Percentiles rank a stretch among this genome's conserved stretches.
These are phyloP conservation scores for Phytophthora sansomeana DNA, from an alignment of 352 stramenopile species.

Conservation along the genomic window DNA sequence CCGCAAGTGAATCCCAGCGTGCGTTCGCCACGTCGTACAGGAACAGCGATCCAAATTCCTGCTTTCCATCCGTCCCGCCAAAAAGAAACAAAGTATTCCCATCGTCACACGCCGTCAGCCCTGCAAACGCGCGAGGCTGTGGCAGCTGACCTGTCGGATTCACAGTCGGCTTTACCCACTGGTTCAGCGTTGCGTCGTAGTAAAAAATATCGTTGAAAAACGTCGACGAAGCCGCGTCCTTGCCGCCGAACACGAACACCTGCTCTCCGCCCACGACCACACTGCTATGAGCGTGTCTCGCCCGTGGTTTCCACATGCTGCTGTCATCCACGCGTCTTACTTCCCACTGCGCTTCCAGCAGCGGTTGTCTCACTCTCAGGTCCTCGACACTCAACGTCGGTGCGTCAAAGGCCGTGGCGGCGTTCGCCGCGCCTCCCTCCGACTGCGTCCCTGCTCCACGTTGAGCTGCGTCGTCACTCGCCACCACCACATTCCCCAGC, in stretches of 20 bases:
- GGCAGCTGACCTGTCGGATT: constrained; percentile 43
- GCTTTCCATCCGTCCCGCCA: constrained; percentile 61
- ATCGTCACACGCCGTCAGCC: constrained; percentile 51
- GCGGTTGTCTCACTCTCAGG: constrained; percentile 56
- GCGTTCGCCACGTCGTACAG: constrained; percentile 55
- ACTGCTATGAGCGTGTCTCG: constrained; percentile 70
- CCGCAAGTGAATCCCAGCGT: constrained; percentile 66
- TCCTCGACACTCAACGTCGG: constrained; percentile 69
- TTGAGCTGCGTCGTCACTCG: constrained; percentile 25
- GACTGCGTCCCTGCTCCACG: constrained; percentile 22
- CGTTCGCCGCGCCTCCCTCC: constrained; percentile 13
- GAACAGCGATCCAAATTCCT: constrained; percentile 68
- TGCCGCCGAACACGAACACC: constrained; percentile 79
- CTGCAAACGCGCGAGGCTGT: constrained; percentile 56
- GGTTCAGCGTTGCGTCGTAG: constrained; percentile 66
- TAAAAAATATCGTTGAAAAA: constrained; percentile 85
- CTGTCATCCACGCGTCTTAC: constrained; percentile 35
- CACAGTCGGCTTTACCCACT: constrained; percentile 54
- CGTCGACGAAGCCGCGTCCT: constrained; percentile 49
- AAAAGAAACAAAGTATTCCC: constrained; percentile 72
- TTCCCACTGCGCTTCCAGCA: constrained; percentile 65
- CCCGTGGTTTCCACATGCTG: constrained; percentile 67
- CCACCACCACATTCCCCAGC: constrained; percentile 69
- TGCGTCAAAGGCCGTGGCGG: constrained; percentile 49
- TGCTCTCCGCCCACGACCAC: constrained; percentile 66